Evolutionary conservation across 2,329 filamentous ascomycete species (phyloP).

Genomic region (Fusarium sp.): DNA sequence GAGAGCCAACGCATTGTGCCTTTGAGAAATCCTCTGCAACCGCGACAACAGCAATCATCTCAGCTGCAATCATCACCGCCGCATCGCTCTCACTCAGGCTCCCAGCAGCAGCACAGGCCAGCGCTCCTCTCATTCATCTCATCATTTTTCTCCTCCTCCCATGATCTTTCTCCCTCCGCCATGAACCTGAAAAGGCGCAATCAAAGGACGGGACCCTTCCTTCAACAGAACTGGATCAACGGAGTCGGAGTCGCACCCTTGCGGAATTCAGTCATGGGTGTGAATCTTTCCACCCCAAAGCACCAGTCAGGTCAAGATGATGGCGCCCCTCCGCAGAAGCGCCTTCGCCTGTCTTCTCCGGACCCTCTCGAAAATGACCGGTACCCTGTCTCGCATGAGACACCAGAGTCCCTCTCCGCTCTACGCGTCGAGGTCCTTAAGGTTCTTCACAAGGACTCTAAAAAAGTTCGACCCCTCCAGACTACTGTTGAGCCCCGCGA

Average conservation of each 20-base stretch:
- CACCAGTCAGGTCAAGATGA: constrained; percentile 50
- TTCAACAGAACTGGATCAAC: constrained; percentile 65
- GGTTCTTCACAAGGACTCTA: constrained; percentile 61
- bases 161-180: constrained; percentile 51
- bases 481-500: constrained; percentile 44
- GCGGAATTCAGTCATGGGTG: constrained; percentile 56
- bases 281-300: constrained; percentile 37
- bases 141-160: constrained; percentile 32
- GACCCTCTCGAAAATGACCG: constrained; percentile 48
- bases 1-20: constrained; percentile 31
- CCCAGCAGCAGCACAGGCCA: constrained; percentile 1
- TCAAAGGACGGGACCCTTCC: constrained; percentile 63
- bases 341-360: constrained; percentile 59
- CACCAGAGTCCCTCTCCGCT: constrained; percentile 50
- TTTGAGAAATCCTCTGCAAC: constrained; percentile 33
- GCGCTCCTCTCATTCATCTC: constrained; percentile 20
- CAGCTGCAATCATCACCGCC: constrained; percentile 2
- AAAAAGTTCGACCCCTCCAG: constrained; percentile 47
- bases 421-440: constrained; percentile 65
- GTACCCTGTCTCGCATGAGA: constrained; percentile 45
- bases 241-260: constrained; percentile 58
- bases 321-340: constrained; percentile 57
- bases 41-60: constrained; percentile 13
- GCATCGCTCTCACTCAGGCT: background rate
- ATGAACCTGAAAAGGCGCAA: constrained; percentile 61